Conservation (phyloP, 139 green algal genomes). For the Pleodorina starrii region DNA sequence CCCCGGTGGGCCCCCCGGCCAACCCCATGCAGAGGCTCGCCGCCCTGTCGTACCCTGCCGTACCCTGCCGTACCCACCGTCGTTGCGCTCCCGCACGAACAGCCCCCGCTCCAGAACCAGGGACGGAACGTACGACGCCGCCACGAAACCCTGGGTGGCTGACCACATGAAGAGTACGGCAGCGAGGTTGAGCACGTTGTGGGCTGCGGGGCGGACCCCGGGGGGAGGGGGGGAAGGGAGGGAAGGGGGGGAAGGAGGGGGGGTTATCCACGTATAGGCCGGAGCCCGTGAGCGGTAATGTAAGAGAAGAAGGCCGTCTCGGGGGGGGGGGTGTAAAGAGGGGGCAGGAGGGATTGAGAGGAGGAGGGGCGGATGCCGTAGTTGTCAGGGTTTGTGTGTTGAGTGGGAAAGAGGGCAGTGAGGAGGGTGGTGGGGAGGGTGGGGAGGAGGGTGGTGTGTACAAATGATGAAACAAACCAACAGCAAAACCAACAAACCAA, state of each 20-base stretch:
- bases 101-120: slow-evolving; percentile 50
- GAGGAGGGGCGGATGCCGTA: too few relatives aligned
- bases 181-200: slow-evolving; percentile 42
- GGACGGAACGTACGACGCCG: slow-evolving; percentile 38
- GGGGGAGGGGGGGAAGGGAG: not conserved
- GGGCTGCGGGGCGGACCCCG: not conserved
- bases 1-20: too few relatives aligned
- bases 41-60: too few relatives aligned
- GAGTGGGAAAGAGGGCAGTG: too few relatives aligned
- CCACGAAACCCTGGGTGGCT: slow-evolving; percentile 41
- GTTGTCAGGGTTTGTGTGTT: too few relatives aligned
- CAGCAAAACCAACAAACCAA: too few relatives aligned
- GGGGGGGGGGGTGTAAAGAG: not conserved
- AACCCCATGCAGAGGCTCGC: too few relatives aligned
- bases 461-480: too few relatives aligned
- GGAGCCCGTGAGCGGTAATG: too few relatives aligned
- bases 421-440: not conserved
- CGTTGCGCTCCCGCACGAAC: slow-evolving; percentile 62
- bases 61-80: slow-evolving; percentile 51
- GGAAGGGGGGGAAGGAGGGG: not conserved
- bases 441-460: not conserved
- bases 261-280: too few relatives aligned
- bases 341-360: not conserved
- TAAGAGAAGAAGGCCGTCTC: too few relatives aligned
- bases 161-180: slow-evolving; percentile 55